Evolutionary conservation across 345 rosid species (phyloP).

Genomic region (Salix suchowensis): DNA sequence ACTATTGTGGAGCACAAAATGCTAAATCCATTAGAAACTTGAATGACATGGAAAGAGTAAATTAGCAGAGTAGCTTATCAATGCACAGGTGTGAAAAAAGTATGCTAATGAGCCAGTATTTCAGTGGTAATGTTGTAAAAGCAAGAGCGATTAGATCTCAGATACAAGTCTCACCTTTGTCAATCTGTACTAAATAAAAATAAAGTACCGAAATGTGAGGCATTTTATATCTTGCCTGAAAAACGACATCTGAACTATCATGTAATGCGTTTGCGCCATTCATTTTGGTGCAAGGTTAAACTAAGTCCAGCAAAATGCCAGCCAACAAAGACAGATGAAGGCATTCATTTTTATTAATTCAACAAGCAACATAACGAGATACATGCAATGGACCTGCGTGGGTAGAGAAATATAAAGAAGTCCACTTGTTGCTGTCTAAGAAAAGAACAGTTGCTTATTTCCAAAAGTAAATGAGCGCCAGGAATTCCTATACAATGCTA

Average conservation of each 20-base stretch:
- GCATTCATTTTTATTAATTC: neutral
- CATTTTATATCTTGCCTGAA: neutral
- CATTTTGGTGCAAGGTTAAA: neutral
- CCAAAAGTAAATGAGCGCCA: neutral
- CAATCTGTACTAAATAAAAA: neutral
- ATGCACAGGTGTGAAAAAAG: neutral
- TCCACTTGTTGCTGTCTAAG: neutral
- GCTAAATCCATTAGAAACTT: neutral
- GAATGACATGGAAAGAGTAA: neutral
- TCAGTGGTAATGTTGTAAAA: neutral
- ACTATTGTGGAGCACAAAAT: neutral
- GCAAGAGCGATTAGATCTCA: neutral
- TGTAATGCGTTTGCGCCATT: neutral
- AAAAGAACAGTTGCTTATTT: conserved; percentile 13
- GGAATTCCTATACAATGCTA: conserved; percentile 26
- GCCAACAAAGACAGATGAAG: neutral
- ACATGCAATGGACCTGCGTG: neutral
- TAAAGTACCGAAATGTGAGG: neutral
- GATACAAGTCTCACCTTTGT: neutral
- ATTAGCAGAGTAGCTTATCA: neutral
- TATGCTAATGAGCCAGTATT: neutral
- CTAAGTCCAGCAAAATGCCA: neutral
- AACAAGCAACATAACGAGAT: neutral
- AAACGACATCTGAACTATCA: neutral
- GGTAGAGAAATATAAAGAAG: neutral